phyloP scores from a whole-genome alignment of 495 filamentous ascomycete genomes.

The Penicillium waksmanii region DNA sequence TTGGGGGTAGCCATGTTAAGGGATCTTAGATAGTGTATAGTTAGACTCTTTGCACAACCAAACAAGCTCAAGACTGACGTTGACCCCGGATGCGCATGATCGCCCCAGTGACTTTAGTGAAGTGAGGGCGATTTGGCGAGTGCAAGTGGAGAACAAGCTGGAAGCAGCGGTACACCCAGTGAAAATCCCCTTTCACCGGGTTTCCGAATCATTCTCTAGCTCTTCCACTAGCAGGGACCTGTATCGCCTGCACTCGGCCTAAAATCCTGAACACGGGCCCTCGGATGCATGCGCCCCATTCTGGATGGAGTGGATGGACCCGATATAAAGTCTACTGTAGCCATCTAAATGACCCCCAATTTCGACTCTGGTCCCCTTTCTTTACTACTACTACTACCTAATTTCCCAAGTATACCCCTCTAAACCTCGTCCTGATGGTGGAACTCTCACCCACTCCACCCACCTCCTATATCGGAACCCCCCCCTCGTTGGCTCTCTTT shows the following conservation, averaged over 20 bases:
- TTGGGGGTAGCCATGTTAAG: no score
- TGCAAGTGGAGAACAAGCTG: background rate
- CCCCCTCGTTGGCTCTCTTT: no score
- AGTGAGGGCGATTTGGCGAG: slow-evolving; percentile 7
- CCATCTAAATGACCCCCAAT: slow-evolving; percentile 6
- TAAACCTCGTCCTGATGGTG: background rate
- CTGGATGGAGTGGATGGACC: background rate
- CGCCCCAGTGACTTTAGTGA: slow-evolving; percentile 4
- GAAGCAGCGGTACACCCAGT: background rate
- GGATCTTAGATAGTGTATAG: no score
- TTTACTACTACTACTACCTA: background rate
- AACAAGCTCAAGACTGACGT: slow-evolving; percentile 12
- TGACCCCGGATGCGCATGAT: background rate
- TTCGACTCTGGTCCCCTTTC: background rate
- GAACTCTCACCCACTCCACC: background rate
- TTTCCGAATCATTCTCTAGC: slow-evolving; percentile 9
- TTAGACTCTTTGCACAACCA: no score
- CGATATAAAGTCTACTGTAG: slow-evolving; percentile 6
- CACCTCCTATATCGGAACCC: slow-evolving; percentile 9
- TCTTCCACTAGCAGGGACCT: background rate
- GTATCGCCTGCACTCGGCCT: slow-evolving; percentile 9
- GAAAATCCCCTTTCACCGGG: slow-evolving; percentile 1
- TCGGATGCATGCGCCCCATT: slow-evolving; percentile 1
- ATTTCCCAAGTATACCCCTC: background rate
- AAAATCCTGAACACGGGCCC: slow-evolving; percentile 3